Evolutionary conservation across 495 filamentous ascomycete species (phyloP).

Genomic region (Gamarada debralockiae): DNA sequence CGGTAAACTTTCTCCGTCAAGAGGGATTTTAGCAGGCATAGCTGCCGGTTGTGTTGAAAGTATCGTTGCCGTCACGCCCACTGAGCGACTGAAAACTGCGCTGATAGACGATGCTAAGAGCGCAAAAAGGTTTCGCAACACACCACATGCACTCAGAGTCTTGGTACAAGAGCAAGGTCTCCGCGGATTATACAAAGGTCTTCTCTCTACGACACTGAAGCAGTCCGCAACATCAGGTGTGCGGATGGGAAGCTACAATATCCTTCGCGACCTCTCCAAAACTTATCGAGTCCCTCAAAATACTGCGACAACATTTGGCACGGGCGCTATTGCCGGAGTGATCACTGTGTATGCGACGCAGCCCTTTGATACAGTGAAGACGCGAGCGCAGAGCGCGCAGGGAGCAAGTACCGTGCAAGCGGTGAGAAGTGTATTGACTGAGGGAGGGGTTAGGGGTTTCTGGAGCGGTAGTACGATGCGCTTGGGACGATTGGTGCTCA

Average conservation of each 20-base stretch:
- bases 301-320: constrained; percentile 45
- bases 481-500: constrained; percentile 55
- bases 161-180: constrained; percentile 46
- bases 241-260: constrained; percentile 63
- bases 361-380: constrained; percentile 67
- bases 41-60: constrained; percentile 53
- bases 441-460: constrained; percentile 54
- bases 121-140: constrained; percentile 43
- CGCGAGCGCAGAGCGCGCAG: constrained; percentile 52
- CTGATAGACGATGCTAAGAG: constrained; percentile 61
- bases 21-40: constrained; percentile 58
- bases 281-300: constrained; percentile 35
- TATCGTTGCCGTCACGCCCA: constrained; percentile 58
- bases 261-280: constrained; percentile 55
- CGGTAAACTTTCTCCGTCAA: constrained; percentile 29
- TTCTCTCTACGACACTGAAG: constrained; percentile 59
- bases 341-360: constrained; percentile 60
- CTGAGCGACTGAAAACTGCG: constrained; percentile 64
- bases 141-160: constrained; percentile 42
- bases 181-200: constrained; percentile 53
- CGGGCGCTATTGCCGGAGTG: constrained; percentile 54
- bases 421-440: constrained; percentile 42
- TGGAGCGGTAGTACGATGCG: constrained; percentile 68
- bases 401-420: constrained; percentile 49
- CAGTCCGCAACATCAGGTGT: constrained; percentile 60